Evolutionary conservation across 805 yeast genomes (phyloP).

Genomic region (Spencermartinsiella europaea): DNA sequence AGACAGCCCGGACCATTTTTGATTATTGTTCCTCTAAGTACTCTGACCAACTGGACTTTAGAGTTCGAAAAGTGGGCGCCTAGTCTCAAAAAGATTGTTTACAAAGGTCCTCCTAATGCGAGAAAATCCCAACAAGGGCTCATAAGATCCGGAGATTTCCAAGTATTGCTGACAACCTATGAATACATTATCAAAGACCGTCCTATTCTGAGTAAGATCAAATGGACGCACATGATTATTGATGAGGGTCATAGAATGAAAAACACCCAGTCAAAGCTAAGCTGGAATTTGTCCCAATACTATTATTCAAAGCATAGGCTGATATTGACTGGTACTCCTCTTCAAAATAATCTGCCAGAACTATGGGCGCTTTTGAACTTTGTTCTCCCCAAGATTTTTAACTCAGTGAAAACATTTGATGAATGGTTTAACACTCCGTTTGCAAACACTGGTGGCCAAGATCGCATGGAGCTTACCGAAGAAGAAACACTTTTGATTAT

Average conservation of each 20-base stretch:
- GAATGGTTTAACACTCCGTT: constrained; percentile 99
- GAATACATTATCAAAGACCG: constrained; percentile 92
- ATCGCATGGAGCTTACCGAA: constrained; percentile 87
- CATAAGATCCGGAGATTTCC: constrained; percentile 75
- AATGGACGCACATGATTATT: constrained; percentile 96
- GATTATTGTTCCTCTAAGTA: constrained; percentile 91
- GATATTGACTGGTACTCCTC: constrained; percentile 94
- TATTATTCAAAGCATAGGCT: constrained; percentile 83
- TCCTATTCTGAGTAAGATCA: constrained; percentile 67
- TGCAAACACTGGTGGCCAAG: constrained; percentile 95
- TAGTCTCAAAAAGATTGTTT: constrained; percentile 67
- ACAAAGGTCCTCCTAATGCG: constrained; percentile 87
- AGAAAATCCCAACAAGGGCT: constrained; percentile 71
- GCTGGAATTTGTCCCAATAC: constrained; percentile 73
- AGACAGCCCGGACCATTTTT: constrained; percentile 77
- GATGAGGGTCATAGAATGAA: constrained; percentile 99
- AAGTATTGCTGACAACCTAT: constrained; percentile 85
- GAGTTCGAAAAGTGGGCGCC: constrained; percentile 99
- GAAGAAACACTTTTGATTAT: constrained; percentile 93
- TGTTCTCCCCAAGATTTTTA: constrained; percentile 92
- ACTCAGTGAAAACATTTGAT: constrained; percentile 92
- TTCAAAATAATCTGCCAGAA: constrained; percentile 93
- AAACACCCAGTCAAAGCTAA: constrained; percentile 81
- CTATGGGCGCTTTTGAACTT: constrained; percentile 94
- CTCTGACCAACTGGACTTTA: constrained; percentile 90